Evolutionary conservation across 2,329 filamentous ascomycete species (phyloP).

Genomic region (Leptographium flavum): DNA sequence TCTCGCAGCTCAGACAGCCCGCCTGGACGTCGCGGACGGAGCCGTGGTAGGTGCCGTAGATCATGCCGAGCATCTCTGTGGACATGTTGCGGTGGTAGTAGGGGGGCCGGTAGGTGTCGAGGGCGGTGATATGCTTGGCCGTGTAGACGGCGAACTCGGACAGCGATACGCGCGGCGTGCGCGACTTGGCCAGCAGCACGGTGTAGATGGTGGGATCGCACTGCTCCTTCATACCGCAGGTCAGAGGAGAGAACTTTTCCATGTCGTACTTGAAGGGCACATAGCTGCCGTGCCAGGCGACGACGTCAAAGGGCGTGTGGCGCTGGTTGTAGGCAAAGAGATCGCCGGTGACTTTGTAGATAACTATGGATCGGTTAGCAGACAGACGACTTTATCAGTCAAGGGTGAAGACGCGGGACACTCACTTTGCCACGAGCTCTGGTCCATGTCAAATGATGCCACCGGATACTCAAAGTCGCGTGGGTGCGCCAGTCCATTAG

Average conservation of each 20-base stretch:
- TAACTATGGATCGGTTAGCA: too few relatives aligned
- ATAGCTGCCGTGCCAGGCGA: constrained; percentile 68
- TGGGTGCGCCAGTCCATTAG: constrained; percentile 56
- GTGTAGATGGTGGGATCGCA: constrained; percentile 68
- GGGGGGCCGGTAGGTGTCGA: constrained; percentile 55
- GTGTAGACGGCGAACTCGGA: constrained; percentile 62
- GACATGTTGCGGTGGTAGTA: constrained; percentile 59
- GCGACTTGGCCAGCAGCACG: constrained; percentile 42
- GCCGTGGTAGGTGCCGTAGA: constrained; percentile 43
- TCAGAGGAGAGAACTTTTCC: constrained; percentile 61
- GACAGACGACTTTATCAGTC: too few relatives aligned
- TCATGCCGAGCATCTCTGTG: constrained; percentile 49
- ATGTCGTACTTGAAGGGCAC: constrained; percentile 73
- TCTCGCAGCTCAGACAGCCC: too few relatives aligned
- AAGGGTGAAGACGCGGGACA: too few relatives aligned
- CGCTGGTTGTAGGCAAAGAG: constrained; percentile 51
- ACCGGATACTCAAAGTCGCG: constrained; percentile 62
- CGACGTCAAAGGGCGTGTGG: constrained; percentile 61
- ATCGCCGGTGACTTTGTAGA: constrained; percentile 49
- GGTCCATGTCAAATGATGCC: constrained; percentile 46
- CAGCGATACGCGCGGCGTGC: constrained; percentile 40
- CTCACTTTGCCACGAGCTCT: constrained; percentile 45
- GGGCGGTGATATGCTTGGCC: constrained; percentile 53
- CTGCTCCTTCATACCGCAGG: constrained; percentile 59
- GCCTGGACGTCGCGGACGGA: too few relatives aligned